Conservation (phyloP, 371 early-diverging fungal genomes). For the Mucor circinelloides region DNA sequence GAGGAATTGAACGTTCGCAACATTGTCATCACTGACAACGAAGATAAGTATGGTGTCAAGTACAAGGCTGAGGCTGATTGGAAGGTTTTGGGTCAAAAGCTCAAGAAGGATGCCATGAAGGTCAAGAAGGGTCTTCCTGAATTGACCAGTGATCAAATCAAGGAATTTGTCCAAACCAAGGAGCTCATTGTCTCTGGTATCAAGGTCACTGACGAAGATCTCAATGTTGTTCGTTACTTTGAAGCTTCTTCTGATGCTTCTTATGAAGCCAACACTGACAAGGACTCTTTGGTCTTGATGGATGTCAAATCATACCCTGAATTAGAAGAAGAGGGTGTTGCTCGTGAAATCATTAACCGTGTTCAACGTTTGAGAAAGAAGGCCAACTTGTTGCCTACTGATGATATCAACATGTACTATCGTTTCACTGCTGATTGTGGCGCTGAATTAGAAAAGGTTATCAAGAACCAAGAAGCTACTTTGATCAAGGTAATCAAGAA, state of each 20-base stretch:
- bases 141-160: constrained; percentile 79
- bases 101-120: constrained; percentile 87
- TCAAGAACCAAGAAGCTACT: constrained; percentile 74
- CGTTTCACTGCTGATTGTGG: constrained; percentile 72
- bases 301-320: constrained; percentile 83
- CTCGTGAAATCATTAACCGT: constrained; percentile 98
- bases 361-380: constrained; percentile 98
- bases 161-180: constrained; percentile 73
- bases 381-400: constrained; percentile 80
- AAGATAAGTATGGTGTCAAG: constrained; percentile 89
- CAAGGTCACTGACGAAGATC: constrained; percentile 78
- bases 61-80: constrained; percentile 91
- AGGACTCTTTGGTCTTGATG: constrained; percentile 89
- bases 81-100: constrained; percentile 86
- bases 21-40: constrained; percentile 87
- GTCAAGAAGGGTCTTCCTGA: constrained; percentile 88
- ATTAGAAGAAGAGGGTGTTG: constrained; percentile 91
- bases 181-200: constrained; percentile 82
- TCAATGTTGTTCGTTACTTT: constrained; percentile 83
- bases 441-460: constrained; percentile 66
- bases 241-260: constrained; percentile 58
- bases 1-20: constrained; percentile 95
- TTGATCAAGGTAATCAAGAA: constrained; percentile 78
- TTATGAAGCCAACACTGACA: constrained; percentile 80
- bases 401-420: constrained; percentile 84